phyloP scores from a whole-genome alignment of 306 rosid species.

The Pachyrhizus erosus region DNA sequence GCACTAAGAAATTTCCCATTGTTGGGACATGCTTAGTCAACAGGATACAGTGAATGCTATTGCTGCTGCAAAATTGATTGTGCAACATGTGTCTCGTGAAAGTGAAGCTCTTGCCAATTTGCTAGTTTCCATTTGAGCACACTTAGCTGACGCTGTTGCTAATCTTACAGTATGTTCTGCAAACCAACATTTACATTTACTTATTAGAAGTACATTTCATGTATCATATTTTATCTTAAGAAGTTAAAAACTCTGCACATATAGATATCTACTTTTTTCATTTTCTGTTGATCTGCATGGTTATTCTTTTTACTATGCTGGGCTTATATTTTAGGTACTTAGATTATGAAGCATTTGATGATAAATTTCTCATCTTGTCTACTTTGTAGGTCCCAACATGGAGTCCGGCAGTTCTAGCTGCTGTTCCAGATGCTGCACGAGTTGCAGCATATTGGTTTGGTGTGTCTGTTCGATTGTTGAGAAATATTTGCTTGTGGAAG shows the following conservation, averaged over 20 bases:
- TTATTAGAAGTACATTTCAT: constrained; percentile 8
- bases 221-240: not conserved
- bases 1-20: constrained; percentile 79
- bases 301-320: constrained; percentile 4
- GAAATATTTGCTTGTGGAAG: constrained; percentile 91
- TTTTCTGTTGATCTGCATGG: constrained; percentile 27
- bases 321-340: constrained; percentile 17
- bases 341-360: constrained; percentile 21
- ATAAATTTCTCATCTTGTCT: constrained; percentile 30
- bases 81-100: constrained; percentile 80
- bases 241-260: not conserved
- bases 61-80: constrained; percentile 78
- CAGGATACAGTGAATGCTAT: constrained; percentile 78
- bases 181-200: constrained; percentile 14
- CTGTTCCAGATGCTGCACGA: constrained; percentile 91
- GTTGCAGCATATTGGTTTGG: constrained; percentile 93
- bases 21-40: constrained; percentile 94
- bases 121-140: constrained; percentile 72
- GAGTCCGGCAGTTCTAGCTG: constrained; percentile 73
- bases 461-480: constrained; percentile 83
- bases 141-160: constrained; percentile 83
- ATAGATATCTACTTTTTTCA: constrained; percentile 10
- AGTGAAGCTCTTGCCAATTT: constrained; percentile 86
- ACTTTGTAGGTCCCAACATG: constrained; percentile 83
- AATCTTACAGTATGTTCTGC: constrained; percentile 62